These are phyloP conservation scores for Penicillium sp. DNA, from an alignment of 2,329 filamentous ascomycete species.

Conservation along the genomic window DNA sequence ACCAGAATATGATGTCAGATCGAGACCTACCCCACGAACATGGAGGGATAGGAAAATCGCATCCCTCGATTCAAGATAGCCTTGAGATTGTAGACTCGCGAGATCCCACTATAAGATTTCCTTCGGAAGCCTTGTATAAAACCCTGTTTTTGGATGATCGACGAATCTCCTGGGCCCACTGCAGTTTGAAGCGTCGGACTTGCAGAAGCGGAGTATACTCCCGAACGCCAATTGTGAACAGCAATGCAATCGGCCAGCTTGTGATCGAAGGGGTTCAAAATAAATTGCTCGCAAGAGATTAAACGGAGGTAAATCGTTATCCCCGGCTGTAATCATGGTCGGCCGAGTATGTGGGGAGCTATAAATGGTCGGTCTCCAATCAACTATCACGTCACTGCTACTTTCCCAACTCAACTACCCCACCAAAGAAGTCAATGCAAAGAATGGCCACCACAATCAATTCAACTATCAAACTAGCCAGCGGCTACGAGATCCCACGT, in stretches of 20 bases:
- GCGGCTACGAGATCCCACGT: slow-evolving; percentile 61
- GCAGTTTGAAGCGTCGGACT: background rate
- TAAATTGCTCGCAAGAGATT: too few relatives aligned
- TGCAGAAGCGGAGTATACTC: background rate
- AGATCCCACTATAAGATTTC: background rate
- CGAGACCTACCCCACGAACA: background rate
- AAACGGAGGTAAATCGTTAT: background rate
- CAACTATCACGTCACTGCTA: background rate
- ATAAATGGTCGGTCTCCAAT: background rate
- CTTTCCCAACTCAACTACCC: background rate
- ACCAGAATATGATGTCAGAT: background rate
- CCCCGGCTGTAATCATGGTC: background rate
- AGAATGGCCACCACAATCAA: slow-evolving; percentile 21
- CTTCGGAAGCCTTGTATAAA: background rate
- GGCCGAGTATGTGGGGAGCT: background rate
- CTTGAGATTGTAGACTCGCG: background rate
- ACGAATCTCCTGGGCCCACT: background rate
- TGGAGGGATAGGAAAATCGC: background rate
- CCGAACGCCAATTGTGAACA: background rate
- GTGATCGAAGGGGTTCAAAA: background rate
- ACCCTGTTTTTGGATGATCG: too few relatives aligned
- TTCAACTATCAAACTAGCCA: slow-evolving; percentile 55
- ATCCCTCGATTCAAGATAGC: background rate
- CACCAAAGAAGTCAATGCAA: background rate
- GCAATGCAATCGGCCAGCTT: background rate